Conservation (phyloP, 371 early-diverging fungal genomes). For the Mortierella sp. region DNA sequence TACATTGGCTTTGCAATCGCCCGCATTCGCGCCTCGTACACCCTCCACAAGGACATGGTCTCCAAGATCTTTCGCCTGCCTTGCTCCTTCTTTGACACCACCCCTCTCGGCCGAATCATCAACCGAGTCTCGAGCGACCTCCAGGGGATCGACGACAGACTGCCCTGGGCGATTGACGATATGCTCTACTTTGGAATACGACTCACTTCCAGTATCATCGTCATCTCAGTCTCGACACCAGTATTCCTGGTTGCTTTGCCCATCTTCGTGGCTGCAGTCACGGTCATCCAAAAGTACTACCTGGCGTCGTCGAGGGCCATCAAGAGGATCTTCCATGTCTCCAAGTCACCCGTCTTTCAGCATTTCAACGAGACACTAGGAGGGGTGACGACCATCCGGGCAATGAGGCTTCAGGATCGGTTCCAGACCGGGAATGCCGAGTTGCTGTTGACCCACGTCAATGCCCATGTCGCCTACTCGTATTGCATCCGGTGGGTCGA, state of each 20-base stretch:
- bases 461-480: conserved; percentile 76
- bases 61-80: conserved; percentile 68
- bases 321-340: conserved; percentile 82
- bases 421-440: conserved; percentile 64
- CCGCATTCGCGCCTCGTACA: conserved; percentile 60
- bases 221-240: conserved; percentile 70
- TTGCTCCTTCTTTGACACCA: conserved; percentile 87
- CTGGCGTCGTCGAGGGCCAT: conserved; percentile 77
- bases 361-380: conserved; percentile 80
- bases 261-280: conserved; percentile 46
- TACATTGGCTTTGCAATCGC: conserved; percentile 46
- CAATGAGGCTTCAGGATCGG: conserved; percentile 71
- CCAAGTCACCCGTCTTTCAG: conserved; percentile 81
- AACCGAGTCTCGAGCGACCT: conserved; percentile 84
- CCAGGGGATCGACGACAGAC: conserved; percentile 73
- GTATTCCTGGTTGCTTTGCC: conserved; percentile 52
- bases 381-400: conserved; percentile 81
- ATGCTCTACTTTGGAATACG: conserved; percentile 61
- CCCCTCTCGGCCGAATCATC: conserved; percentile 86
- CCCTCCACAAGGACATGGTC: conserved; percentile 64
- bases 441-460: conserved; percentile 66
- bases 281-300: conserved; percentile 69
- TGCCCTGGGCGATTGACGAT: conserved; percentile 52
- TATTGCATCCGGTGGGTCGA: conserved; percentile 86
- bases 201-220: conserved; percentile 70